Evolutionary conservation across 306 rosid species (phyloP).

Genomic region (Lotus japonicus): DNA sequence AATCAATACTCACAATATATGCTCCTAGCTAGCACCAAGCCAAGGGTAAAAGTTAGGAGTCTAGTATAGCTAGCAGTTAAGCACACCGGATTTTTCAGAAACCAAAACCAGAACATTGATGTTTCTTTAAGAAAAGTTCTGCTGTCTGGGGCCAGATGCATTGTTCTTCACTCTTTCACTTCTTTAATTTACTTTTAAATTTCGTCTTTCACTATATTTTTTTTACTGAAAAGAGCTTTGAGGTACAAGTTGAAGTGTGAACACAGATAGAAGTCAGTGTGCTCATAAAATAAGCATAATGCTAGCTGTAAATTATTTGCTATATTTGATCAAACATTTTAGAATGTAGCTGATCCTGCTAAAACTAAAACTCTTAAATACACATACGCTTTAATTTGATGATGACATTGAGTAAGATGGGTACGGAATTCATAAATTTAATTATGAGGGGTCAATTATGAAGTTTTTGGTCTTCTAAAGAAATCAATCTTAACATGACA

Average conservation of each 20-base stretch:
- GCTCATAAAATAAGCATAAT: neutral
- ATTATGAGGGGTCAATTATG: neutral
- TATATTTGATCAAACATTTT: too few species aligned
- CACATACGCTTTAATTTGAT: too few species aligned
- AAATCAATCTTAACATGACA: too few species aligned
- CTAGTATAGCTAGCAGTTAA: neutral
- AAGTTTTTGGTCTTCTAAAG: neutral
- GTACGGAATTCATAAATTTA: neutral
- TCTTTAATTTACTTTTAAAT: neutral
- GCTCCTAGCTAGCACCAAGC: neutral
- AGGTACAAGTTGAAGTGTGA: neutral
- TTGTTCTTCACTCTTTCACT: conserved; percentile 17
- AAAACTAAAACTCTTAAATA: too few species aligned
- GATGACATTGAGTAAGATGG: neutral
- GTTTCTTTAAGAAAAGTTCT: neutral
- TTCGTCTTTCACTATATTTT: neutral
- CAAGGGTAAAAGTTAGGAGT: neutral
- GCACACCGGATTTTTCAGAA: conserved; percentile 12
- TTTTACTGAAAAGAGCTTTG: neutral
- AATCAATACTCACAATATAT: neutral
- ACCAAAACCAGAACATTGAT: neutral
- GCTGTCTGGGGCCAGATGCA: conserved; percentile 11
- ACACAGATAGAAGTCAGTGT: neutral
- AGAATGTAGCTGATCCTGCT: too few species aligned
- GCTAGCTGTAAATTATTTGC: neutral